Percentiles rank a stretch among this genome's conserved stretches.
These are phyloP conservation scores for Metschnikowia sp. DNA, from an alignment of 805 yeast genomes.

Conservation along the genomic window DNA sequence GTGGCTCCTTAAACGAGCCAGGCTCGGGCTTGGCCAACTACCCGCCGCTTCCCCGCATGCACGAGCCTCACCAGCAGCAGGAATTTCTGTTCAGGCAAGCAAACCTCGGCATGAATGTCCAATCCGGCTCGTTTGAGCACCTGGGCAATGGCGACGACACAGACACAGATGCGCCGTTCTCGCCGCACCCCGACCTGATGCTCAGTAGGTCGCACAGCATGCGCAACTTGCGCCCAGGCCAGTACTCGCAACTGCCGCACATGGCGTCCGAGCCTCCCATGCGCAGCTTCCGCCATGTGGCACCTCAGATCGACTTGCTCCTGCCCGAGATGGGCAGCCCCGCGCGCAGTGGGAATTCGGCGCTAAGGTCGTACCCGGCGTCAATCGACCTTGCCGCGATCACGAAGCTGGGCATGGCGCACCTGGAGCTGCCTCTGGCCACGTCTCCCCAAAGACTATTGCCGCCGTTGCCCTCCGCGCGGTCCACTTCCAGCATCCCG, in stretches of 20 bases:
- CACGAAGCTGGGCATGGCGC: conserved; percentile 30
- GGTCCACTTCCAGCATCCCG: conserved; percentile 1
- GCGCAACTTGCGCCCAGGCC: conserved; percentile 4
- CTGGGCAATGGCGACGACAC: conserved; percentile 45
- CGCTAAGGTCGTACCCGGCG: conserved; percentile 44
- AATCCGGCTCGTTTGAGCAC: conserved; percentile 27
- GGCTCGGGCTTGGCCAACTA: background rate
- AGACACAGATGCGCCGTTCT: conserved; percentile 23
- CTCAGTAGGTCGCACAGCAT: conserved; percentile 11
- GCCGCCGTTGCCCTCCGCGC: conserved; percentile 7
- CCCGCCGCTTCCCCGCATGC: conserved; percentile 1
- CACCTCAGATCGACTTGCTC: conserved; percentile 16
- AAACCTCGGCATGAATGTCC: too few species aligned
- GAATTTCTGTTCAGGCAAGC: too few species aligned
- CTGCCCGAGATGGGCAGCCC: conserved; percentile 15
- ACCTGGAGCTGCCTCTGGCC: background rate
- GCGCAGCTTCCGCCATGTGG: background rate
- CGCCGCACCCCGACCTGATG: conserved; percentile 9
- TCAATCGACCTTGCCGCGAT: conserved; percentile 54
- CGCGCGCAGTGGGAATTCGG: conserved; percentile 8
- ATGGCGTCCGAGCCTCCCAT: background rate
- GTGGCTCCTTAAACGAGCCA: conserved; percentile 13
- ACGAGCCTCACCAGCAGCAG: background rate
- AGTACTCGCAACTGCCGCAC: background rate
- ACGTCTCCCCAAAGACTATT: conserved; percentile 1